Conservation (phyloP, 768 basidiomycete genomes). For the Lyophyllum shimeji region DNA sequence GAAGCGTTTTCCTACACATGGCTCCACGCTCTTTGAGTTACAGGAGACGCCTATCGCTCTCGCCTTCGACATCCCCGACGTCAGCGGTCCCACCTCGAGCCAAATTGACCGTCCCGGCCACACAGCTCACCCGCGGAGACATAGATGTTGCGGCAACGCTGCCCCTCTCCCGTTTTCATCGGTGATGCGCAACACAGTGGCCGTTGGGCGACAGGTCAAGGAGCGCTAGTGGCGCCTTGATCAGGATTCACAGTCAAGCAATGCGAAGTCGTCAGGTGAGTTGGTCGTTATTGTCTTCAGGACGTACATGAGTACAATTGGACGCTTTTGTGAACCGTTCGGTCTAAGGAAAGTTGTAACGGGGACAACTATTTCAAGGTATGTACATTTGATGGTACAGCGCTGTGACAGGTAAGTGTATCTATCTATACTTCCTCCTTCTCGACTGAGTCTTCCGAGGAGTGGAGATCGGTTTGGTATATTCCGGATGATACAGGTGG, state of each 20-base stretch:
- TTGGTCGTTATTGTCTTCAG: too few species aligned
- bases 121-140: neutral
- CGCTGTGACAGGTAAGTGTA: neutral
- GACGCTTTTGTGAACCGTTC: too few species aligned
- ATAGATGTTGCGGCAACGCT: neutral
- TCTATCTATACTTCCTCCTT: neutral
- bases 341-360: neutral
- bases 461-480: slow-evolving; percentile 11
- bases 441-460: neutral
- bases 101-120: neutral
- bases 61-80: neutral
- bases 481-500: slow-evolving; percentile 13
- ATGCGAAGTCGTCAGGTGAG: too few species aligned
- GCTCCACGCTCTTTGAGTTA: neutral
- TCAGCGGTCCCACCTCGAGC: neutral
- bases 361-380: neutral
- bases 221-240: too few species aligned
- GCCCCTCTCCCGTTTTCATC: neutral
- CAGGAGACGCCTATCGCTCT: neutral
- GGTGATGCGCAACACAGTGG: too few species aligned
- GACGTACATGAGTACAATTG: too few species aligned
- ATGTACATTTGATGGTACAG: neutral
- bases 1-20: neutral
- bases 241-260: too few species aligned
- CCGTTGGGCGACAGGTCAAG: too few species aligned